Percentiles rank a stretch among this genome's conserved stretches.
Conservation (phyloP, 306 rosid species). For the Quercus dentata region DNA sequence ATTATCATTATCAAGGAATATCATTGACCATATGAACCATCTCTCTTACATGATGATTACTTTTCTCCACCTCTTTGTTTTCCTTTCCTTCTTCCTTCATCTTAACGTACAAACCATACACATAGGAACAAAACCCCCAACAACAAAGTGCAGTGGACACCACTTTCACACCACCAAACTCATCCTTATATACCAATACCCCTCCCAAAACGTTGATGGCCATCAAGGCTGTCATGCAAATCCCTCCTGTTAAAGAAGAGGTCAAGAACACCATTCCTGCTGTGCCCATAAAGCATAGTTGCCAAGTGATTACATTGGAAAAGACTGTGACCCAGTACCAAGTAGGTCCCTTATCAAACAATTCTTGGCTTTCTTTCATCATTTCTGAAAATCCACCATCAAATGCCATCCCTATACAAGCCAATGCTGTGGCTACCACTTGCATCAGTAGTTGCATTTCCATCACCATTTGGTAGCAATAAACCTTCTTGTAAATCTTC, state of each 20-base stretch:
- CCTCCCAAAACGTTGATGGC: conserved; percentile 73
- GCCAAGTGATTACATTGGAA: conserved; percentile 64
- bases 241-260: conserved; percentile 61
- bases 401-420: conserved; percentile 37
- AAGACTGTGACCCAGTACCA: conserved; percentile 40
- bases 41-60: conserved; percentile 9
- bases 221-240: conserved; percentile 67
- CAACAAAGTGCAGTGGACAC: conserved; percentile 50
- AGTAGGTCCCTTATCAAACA: conserved; percentile 44
- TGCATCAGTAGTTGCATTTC: conserved; percentile 78
- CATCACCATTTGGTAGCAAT: conserved; percentile 67
- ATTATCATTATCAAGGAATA: background rate
- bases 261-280: conserved; percentile 85
- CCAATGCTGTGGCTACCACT: conserved; percentile 49
- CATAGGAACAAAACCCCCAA: conserved; percentile 78
- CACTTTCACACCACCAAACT: conserved; percentile 47
- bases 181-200: conserved; percentile 42
- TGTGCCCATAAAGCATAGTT: conserved; percentile 65
- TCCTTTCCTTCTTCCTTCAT: conserved; percentile 3
- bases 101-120: conserved; percentile 49
- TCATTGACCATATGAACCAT: conserved; percentile 13
- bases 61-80: background rate
- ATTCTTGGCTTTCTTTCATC: conserved; percentile 30
- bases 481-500: conserved; percentile 41
- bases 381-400: conserved; percentile 49